Conservation (phyloP, 306 rosid genomes). For the Corylus avellana region DNA sequence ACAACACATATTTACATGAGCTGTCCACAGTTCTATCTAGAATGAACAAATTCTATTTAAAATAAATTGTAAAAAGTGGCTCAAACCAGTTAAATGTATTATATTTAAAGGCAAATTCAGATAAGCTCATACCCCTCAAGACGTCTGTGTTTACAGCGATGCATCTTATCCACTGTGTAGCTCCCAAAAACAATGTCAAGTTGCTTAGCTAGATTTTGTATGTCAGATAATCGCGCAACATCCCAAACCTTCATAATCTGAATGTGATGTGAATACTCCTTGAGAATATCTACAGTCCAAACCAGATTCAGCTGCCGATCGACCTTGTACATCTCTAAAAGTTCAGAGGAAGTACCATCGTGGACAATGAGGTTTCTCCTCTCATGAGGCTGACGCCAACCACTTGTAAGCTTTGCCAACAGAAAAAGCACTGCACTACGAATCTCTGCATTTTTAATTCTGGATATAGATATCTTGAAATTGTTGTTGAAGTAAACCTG, state of each 20-base stretch:
- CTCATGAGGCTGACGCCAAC: constrained; percentile 44
- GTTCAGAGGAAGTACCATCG: constrained; percentile 31
- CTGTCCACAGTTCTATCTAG: not conserved
- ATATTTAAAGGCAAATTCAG: not conserved
- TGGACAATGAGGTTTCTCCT: constrained; percentile 18
- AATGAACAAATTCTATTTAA: not conserved
- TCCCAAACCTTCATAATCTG: constrained; percentile 54
- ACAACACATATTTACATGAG: not conserved
- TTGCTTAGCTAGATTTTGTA: constrained; percentile 30
- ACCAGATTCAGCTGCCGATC: constrained; percentile 36
- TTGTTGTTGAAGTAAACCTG: constrained; percentile 41
- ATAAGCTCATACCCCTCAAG: constrained; percentile 34
- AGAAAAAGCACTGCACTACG: constrained; percentile 35
- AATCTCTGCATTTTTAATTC: constrained; percentile 26
- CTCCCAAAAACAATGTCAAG: constrained; percentile 28
- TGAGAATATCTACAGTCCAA: constrained; percentile 50
- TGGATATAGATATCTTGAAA: constrained; percentile 36
- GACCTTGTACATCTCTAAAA: constrained; percentile 45
- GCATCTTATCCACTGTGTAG: constrained; percentile 35
- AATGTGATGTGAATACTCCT: constrained; percentile 35
- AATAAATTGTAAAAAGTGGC: not conserved
- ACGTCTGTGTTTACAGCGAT: constrained; percentile 34
- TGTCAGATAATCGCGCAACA: constrained; percentile 35
- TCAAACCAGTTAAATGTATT: not conserved
- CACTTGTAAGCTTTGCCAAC: constrained; percentile 49